Conservation (phyloP, 208 protist species). For the Acanthamoeba royreba region DNA sequence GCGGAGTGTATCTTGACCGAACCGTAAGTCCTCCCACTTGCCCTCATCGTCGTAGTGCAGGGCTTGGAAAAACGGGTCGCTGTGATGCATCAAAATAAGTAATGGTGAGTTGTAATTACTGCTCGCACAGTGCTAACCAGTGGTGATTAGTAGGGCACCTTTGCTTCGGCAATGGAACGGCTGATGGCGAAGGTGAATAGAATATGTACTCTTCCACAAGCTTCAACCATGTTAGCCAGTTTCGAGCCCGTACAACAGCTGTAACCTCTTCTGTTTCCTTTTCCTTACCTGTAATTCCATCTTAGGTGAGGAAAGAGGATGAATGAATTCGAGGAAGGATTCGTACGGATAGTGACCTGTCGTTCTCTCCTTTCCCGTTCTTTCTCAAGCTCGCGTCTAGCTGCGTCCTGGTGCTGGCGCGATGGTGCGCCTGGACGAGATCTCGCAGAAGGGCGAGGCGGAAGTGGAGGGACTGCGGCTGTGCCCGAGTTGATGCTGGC, state of each 20-base stretch:
- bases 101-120: no score
- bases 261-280: not conserved
- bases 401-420: no score
- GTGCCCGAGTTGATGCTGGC: not conserved
- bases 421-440: not conserved
- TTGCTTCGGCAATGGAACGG: not conserved
- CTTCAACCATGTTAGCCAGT: slow-evolving; percentile 37
- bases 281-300: not conserved
- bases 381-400: not conserved
- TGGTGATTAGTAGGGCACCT: not conserved
- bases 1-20: slow-evolving; percentile 19
- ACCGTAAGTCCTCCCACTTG: slow-evolving; percentile 30
- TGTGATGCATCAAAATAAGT: not conserved
- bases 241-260: not conserved
- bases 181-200: not conserved
- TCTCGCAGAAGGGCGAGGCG: not conserved
- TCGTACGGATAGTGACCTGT: not conserved
- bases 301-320: no score
- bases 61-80: slow-evolving; percentile 11
- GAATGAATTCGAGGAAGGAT: no score
- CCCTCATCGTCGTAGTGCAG: slow-evolving; percentile 32
- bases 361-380: not conserved
- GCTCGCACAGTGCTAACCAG: not conserved
- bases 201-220: slow-evolving; percentile 31
- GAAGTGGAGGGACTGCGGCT: not conserved